Base-by-base conservation (phyloP, 192 early-diverging fungal species). In the Thoreauomyces humboldtii region DNA sequence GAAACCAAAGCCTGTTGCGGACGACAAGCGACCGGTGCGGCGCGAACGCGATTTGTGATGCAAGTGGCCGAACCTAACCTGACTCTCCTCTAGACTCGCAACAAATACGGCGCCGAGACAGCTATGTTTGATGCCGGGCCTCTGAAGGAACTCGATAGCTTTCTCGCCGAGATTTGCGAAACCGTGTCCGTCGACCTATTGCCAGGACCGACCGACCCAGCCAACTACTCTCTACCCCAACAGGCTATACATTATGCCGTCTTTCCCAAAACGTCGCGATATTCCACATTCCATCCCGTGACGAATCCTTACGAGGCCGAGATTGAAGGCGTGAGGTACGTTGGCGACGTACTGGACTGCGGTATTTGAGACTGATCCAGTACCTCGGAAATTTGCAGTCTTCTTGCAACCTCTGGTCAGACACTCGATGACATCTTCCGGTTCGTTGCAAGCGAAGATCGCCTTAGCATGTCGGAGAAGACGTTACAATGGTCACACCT, bases 391-490 rank as follows among this genome's bases (percentile, higher is more conserved):
- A 9, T n/a, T 28, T 46, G n/a, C 33, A 91, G 88, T 2, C 52
- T 95, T 47, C 72, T 96, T 38, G 92, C 87, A 17, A 84, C 84
- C 0, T 84, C 89, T 0, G 96, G 96, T 9, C 96, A 98, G 73
- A 91, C 83, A 22, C 57, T 98, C 29, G 90, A 93, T 67, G 94
- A 96, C 59, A 83, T 96, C 32, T 82, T 70, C 67, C 85, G 81
- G 70, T 95, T 91, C 74, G 65, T 80, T 0, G 63, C 72, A 4
- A 50, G 60, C 31, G 77, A 77, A 12, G 75, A 87, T 44, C 77
- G 89, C 21, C 63, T 93, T n/a, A 71, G 78, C 46, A 77, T 98
- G 80, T 88, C 91, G 3, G 86, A 82, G 35, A 50, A 69, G 17
- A 89, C 87, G 0, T 69, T 98, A 38, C 58, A 69, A 22, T 96